Base-by-base conservation (phyloP, 2,329 filamentous ascomycete species). In the Balansia obtecta region DNA sequence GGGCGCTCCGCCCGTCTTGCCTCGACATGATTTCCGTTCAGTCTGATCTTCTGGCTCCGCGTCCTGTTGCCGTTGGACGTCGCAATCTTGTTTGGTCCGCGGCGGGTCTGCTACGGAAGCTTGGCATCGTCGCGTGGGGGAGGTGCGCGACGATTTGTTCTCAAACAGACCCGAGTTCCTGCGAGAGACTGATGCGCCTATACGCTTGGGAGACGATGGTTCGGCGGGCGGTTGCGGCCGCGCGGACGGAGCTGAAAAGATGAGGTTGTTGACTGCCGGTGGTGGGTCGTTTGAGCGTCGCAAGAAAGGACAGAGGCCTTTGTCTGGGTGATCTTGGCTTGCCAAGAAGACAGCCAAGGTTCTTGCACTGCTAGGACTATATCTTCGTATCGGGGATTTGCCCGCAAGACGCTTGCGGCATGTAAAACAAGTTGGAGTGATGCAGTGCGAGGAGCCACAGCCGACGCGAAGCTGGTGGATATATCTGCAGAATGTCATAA, bases 391-490 rank as follows among this genome's bases (percentile, higher is more conserved):
- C 2, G 88, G 88, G 0, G 77, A 77, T 55, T 80, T 79, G 34
- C 76, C 79, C 27, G 80, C 76, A 40, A 83, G 69, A 56, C 85
- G 78, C 65, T 78, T 85, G 50, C 86, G 81, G 63, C 80, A 88
- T 54, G 83, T 88, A 61, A 91, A 85, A 68, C 89, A 95, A 13
- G 87, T 91, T 13, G 87, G 69, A 1, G 82, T 91, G 37, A 72
- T 73, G 67, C 89, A 95, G 48, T 74, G 71, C 49, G 74, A 70
- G 55, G 77, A 79, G 54, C 79, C 80, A 63, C 89, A 95, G 55
- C 89, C 89, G 56, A 86, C 77, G 51, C 88, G 80, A n/a, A 95
- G 78, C 67, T 95, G 89, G 34, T 79, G 72, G 46, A 90, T 81
- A 62, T 86, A 94, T 59, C 86, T 91, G 55, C 52, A 12, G 16